These are phyloP conservation scores for Rhododendron henanense DNA, from an alignment of 148 eudicot genomes.

Conservation along the genomic window DNA sequence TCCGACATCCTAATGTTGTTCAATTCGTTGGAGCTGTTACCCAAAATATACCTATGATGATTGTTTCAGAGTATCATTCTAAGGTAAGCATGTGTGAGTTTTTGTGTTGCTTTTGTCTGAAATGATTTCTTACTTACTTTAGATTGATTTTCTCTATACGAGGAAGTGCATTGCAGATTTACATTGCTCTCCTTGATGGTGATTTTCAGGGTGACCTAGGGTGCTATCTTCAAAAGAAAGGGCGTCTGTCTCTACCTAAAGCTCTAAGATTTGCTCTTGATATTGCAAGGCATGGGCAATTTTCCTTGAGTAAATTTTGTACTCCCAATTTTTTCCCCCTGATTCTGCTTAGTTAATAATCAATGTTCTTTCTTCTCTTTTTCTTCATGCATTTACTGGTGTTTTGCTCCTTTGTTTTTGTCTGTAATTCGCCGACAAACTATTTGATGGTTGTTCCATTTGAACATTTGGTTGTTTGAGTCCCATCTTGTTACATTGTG, in stretches of 20 bases:
- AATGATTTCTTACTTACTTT: background rate
- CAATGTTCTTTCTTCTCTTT: background rate
- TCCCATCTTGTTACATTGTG: slow-evolving; percentile 1
- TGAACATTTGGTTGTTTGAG: background rate
- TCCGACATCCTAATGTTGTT: slow-evolving; percentile 93
- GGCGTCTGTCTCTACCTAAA: slow-evolving; percentile 76
- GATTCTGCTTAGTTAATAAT: background rate
- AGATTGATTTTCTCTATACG: background rate
- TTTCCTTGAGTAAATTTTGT: background rate
- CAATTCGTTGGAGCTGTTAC: slow-evolving; percentile 99
- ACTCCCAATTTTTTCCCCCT: background rate
- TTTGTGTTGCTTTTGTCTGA: slow-evolving; percentile 1
- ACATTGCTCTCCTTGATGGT: background rate
- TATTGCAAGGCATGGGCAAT: slow-evolving; percentile 69
- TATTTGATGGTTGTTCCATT: background rate
- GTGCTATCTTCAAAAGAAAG: slow-evolving; percentile 80
- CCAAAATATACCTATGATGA: slow-evolving; percentile 98
- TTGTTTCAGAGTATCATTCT: slow-evolving; percentile 78
- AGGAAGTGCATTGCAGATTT: background rate
- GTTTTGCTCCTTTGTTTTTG: background rate
- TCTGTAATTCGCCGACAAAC: background rate
- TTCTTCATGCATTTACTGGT: background rate
- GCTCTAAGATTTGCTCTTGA: slow-evolving; percentile 89
- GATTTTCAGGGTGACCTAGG: slow-evolving; percentile 81
- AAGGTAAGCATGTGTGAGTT: slow-evolving; percentile 39